Percentiles rank a stretch among this genome's conserved stretches.
phyloP scores from a whole-genome alignment of 495 filamentous ascomycete genomes.

The Xylaria grammica region DNA sequence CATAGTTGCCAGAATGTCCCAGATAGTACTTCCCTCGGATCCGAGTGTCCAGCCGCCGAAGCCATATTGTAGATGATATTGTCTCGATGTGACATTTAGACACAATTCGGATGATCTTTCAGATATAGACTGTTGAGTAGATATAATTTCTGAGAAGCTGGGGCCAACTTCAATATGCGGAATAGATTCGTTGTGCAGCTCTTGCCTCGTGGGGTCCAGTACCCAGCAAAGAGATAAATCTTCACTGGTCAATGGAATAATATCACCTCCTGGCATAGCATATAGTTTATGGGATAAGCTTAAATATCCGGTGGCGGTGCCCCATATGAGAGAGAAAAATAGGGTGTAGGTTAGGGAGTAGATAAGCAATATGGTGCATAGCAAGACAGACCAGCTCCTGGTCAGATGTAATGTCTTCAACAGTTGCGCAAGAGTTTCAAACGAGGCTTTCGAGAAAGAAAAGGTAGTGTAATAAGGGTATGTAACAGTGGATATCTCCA shows the following conservation, averaged over 20 bases:
- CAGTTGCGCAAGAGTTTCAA: constrained; percentile 11
- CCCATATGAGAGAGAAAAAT: constrained; percentile 12
- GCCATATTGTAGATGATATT: neutral
- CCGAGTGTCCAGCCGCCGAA: neutral
- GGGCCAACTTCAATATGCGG: constrained; percentile 14
- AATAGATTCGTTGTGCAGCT: neutral
- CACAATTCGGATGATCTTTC: neutral
- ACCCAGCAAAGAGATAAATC: constrained; percentile 22
- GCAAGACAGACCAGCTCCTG: constrained; percentile 13
- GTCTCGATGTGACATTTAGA: neutral
- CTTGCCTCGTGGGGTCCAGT: constrained; percentile 9
- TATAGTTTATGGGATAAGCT: constrained; percentile 21
- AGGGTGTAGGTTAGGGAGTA: constrained; percentile 15
- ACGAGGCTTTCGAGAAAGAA: constrained; percentile 13
- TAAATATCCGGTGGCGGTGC: constrained; percentile 15
- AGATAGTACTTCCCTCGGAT: neutral
- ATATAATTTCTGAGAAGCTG: constrained; percentile 6
- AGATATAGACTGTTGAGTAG: neutral
- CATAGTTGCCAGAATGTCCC: neutral
- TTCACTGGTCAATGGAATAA: constrained; percentile 8
- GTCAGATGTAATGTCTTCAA: neutral
- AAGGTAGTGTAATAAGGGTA: constrained; percentile 13
- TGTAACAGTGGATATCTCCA: constrained; percentile 19
- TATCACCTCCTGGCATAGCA: constrained; percentile 14
- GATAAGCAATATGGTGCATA: constrained; percentile 12